A percentile compares a stretch with the other conserved stretches of the same genome.
These are phyloP conservation scores for Saccharomyces pastorianus DNA, from an alignment of 1,139 yeast species.

Conservation along the genomic window DNA sequence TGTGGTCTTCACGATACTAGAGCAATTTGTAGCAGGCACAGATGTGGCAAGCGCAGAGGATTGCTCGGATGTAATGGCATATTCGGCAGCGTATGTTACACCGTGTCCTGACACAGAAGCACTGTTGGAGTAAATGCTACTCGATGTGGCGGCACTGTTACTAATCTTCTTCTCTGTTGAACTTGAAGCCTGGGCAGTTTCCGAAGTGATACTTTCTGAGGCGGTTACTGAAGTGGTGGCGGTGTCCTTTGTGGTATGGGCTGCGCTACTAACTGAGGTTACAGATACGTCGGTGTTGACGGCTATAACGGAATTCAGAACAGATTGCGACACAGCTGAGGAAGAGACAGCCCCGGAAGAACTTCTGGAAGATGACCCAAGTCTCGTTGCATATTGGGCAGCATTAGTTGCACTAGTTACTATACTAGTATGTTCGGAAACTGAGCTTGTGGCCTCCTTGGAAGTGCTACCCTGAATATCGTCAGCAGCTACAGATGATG, in stretches of 20 bases:
- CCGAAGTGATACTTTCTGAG: background rate
- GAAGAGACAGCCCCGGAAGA: background rate
- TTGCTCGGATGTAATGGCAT: background rate
- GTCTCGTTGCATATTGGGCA: background rate
- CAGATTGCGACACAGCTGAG: background rate
- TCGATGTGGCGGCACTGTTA: background rate
- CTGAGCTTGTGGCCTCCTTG: background rate
- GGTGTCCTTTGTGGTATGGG: background rate
- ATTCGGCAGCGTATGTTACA: background rate
- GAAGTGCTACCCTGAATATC: background rate
- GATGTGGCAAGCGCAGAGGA: background rate
- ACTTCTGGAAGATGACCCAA: background rate
- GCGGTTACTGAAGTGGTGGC: background rate
- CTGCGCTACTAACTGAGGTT: background rate
- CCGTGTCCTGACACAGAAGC: background rate
- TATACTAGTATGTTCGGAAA: background rate
- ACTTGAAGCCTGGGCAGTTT: background rate
- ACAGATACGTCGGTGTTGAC: background rate
- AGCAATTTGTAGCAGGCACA: background rate
- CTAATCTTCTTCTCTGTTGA: background rate
- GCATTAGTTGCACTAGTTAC: background rate
- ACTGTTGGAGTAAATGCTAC: background rate
- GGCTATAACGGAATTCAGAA: background rate
- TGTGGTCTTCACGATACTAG: background rate
- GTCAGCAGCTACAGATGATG: background rate